Evolutionary conservation across 495 filamentous ascomycete genomes (phyloP).

Genomic region (Alectoria sarmentosa): DNA sequence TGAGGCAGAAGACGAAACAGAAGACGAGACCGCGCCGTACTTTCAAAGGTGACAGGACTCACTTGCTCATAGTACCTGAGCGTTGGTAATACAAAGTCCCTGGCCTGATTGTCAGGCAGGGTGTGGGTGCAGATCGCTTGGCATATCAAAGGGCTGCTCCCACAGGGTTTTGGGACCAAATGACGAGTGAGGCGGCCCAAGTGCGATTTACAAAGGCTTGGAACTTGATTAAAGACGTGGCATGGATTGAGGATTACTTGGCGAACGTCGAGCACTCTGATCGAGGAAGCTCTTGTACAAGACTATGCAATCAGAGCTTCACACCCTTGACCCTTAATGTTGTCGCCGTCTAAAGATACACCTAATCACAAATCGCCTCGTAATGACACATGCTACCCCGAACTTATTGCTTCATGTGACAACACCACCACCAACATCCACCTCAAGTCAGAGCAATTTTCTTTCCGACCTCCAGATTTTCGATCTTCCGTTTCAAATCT

Average conservation of each 20-base stretch:
- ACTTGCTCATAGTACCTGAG: neutral
- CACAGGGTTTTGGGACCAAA: too few species aligned
- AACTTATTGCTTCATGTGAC: neutral
- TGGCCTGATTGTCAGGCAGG: neutral
- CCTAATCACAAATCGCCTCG: neutral
- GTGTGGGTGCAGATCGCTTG: too few species aligned
- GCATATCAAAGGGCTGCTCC: neutral
- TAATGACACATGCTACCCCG: neutral
- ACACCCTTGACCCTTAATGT: neutral
- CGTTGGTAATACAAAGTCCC: neutral
- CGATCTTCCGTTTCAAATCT: constrained; percentile 34
- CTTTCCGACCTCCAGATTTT: constrained; percentile 36
- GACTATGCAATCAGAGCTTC: neutral
- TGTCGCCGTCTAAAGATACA: neutral
- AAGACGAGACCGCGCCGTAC: neutral
- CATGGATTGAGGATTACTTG: neutral
- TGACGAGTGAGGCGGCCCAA: too few species aligned
- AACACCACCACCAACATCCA: neutral
- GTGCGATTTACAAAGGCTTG: neutral
- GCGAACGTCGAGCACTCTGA: neutral
- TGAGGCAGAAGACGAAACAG: neutral
- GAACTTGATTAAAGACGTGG: neutral
- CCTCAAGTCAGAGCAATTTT: constrained; percentile 22
- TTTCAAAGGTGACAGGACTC: neutral
- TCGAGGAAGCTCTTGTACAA: neutral